Evolutionary conservation across 768 basidiomycete species (phyloP).

Genomic region (Rhodotorula toruloides): DNA sequence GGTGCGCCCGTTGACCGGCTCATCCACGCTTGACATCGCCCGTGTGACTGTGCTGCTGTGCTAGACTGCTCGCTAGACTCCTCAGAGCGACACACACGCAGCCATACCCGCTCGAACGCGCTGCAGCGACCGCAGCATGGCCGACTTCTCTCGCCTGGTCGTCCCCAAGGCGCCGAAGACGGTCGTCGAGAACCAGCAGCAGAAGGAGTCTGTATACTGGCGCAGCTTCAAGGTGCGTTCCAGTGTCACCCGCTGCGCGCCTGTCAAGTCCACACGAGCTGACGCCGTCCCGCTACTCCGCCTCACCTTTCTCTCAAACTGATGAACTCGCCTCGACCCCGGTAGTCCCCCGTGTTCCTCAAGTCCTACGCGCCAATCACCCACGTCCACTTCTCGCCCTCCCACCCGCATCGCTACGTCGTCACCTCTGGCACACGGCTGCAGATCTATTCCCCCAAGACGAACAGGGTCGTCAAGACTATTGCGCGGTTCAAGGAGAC

Average conservation of each 20-base stretch:
- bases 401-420: conserved; percentile 87
- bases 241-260: conserved; percentile 36
- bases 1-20: not conserved
- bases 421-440: conserved; percentile 90
- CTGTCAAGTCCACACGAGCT: not conserved
- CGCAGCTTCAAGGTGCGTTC: conserved; percentile 40
- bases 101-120: not conserved
- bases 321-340: not conserved
- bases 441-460: conserved; percentile 91
- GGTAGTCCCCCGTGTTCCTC: conserved; percentile 63
- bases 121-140: conserved; percentile 3
- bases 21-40: not conserved
- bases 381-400: conserved; percentile 80
- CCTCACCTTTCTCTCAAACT: not conserved
- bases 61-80: not conserved
- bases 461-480: conserved; percentile 92
- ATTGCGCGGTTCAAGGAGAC: conserved; percentile 96
- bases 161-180: conserved; percentile 33
- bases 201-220: conserved; percentile 41
- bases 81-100: not conserved
- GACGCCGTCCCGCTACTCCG: not conserved
- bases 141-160: conserved; percentile 34
- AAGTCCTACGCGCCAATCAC: conserved; percentile 97
- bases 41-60: not conserved
- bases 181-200: conserved; percentile 16